Evolutionary conservation across 2,329 filamentous ascomycete species (phyloP), one percentile per base, ranked within the genome.

Genomic region (Ambrosiella beaveri): DNA sequence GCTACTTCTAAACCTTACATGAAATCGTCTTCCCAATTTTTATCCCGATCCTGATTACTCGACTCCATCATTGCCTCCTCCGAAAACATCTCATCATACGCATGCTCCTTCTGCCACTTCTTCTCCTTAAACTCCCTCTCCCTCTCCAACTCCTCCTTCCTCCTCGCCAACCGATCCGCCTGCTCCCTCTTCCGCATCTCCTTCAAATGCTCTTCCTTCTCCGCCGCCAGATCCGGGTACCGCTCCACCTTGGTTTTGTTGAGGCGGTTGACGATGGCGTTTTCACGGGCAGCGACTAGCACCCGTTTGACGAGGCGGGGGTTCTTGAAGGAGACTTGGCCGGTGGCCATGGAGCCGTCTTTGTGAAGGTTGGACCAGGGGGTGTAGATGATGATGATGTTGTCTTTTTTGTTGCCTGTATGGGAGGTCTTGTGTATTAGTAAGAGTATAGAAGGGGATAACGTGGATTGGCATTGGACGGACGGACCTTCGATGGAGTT

Each of bases 301-400:
- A 95, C 74, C 64, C 84, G 84, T 72, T 86, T 90, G 63, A 96
- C 89, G 71, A 84, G 84, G 65, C 88, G 88, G 45, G 78, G 79
- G 70, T 96, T 88, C 67, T 95, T 90, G 75, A 97, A 98, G 62
- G 86, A 85, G 57, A 98, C 93, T 68, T 98, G 93, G 19, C 93
- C 93, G 2, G 85, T 84, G 15, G 88, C 90, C 93, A 98, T 98
- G 69, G 85, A 88, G 37, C 90, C 91, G 67, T 94, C 88, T 68
- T 98, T 98, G 68, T 88, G 86, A 39, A 98, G 78, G 69, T 98
- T 98, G 50, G 87, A 86, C 89, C 93, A 97, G 6, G 93, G 93
- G 3, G 93, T 98, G 73, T 98, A 98, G 66, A 98, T 94, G 66
- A 98, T 71, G 13, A 89, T 95, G 65, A 98, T 76, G 71, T 97